Percentiles rank a stretch among this genome's conserved stretches.
Evolutionary conservation across 2,329 filamentous ascomycete species (phyloP).

Genomic region (Monosporascus sp.): DNA sequence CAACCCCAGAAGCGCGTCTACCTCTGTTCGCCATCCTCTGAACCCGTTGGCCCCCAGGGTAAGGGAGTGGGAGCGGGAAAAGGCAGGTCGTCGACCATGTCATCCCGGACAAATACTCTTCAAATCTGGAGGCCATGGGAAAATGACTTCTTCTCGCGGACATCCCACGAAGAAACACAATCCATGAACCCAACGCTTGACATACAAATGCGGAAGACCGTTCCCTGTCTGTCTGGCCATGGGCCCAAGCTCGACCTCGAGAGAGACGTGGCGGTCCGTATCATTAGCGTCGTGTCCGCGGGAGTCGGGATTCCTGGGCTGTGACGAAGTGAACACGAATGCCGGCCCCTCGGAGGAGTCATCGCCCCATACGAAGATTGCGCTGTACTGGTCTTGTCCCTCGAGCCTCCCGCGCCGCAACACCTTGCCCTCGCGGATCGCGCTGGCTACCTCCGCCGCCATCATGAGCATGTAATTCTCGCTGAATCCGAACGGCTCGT

Average conservation of each 20-base stretch:
- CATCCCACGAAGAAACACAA: constrained; percentile 3
- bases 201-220: constrained; percentile 1
- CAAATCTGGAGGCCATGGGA: constrained; percentile 4
- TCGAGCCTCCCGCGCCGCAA: constrained; percentile 1
- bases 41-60: too few species aligned
- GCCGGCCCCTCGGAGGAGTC: not conserved
- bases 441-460: constrained; percentile 1
- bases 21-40: too few species aligned
- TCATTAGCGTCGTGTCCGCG: not conserved
- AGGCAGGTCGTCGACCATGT: too few species aligned
- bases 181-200: constrained; percentile 3
- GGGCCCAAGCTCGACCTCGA: not conserved
- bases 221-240: not conserved
- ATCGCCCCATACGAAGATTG: not conserved
- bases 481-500: not conserved
- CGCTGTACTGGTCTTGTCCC: not conserved
- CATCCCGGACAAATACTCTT: not conserved
- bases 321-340: not conserved
- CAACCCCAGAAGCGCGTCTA: too few species aligned
- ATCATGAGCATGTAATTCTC: constrained; percentile 6
- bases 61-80: too few species aligned
- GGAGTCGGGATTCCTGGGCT: not conserved
- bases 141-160: constrained; percentile 1
- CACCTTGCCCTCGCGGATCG: not conserved
- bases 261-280: not conserved